These are phyloP conservation scores for Fusarium protoensiforme DNA, from an alignment of 2,329 filamentous ascomycete genomes.

Conservation along the genomic window DNA sequence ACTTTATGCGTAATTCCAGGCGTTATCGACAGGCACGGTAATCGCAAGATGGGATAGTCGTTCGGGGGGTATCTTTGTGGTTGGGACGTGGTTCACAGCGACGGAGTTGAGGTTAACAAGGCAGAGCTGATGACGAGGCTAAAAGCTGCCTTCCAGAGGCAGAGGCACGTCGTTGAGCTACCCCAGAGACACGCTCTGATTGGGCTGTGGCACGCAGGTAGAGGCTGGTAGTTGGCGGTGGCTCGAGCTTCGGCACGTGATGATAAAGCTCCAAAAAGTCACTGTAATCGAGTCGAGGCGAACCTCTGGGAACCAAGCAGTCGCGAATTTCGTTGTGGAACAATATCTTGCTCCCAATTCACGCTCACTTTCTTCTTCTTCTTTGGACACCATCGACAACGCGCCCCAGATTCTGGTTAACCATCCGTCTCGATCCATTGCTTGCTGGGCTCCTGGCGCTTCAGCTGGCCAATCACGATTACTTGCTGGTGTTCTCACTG, in stretches of 20 bases:
- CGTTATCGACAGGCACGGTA: background rate
- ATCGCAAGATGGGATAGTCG: slow-evolving; percentile 23
- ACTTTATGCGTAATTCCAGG: slow-evolving; percentile 2
- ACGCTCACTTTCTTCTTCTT: background rate
- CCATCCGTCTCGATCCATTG: background rate
- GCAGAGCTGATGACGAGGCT: slow-evolving; percentile 66
- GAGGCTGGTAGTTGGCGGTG: slow-evolving; percentile 22
- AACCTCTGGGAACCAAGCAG: slow-evolving; percentile 7
- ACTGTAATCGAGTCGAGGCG: background rate
- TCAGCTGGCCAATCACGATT: slow-evolving; percentile 37
- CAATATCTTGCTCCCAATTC: background rate
- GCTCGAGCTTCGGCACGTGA: slow-evolving; percentile 44
- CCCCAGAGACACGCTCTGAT: slow-evolving; percentile 8
- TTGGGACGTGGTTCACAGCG: slow-evolving; percentile 32
- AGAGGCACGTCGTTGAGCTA: slow-evolving; percentile 38
- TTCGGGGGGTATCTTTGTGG: slow-evolving; percentile 38
- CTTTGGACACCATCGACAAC: slow-evolving; percentile 1
- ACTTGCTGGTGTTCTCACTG: background rate
- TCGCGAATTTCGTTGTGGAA: background rate
- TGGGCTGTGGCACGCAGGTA: slow-evolving; percentile 15
- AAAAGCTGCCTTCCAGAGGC: slow-evolving; percentile 58
- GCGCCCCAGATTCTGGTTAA: slow-evolving; percentile 3
- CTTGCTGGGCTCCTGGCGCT: slow-evolving; percentile 13
- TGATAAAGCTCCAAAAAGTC: slow-evolving; percentile 35
- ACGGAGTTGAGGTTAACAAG: slow-evolving; percentile 40